Conservation (phyloP, 192 early-diverging fungal species). For the Thamnidium elegans region DNA sequence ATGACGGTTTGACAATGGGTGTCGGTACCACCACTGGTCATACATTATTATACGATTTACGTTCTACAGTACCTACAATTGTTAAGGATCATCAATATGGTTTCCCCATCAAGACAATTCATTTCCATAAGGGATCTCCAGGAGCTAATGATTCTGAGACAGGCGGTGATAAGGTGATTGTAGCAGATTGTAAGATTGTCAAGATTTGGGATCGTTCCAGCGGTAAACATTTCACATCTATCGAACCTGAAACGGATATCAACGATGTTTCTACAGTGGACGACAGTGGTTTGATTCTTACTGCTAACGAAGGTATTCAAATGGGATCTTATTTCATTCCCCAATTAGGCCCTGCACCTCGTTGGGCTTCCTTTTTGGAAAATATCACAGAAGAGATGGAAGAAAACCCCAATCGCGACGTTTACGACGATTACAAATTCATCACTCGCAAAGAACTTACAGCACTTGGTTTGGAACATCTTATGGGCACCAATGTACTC, state of each 20-base stretch:
- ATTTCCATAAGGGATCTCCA: constrained; percentile 67
- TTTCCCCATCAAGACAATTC: constrained; percentile 82
- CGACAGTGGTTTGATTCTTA: constrained; percentile 82
- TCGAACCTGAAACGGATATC: constrained; percentile 89
- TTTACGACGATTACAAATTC: constrained; percentile 99
- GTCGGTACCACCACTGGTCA: constrained; percentile 92
- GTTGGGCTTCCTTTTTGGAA: constrained; percentile 92
- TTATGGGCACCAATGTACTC: constrained; percentile 88
- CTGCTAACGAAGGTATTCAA: constrained; percentile 90
- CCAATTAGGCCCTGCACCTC: constrained; percentile 86
- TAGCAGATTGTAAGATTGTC: constrained; percentile 86
- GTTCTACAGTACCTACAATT: constrained; percentile 74
- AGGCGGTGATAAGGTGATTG: constrained; percentile 68
- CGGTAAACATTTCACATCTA: constrained; percentile 84
- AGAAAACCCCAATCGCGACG: constrained; percentile 77
- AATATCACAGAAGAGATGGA: constrained; percentile 94
- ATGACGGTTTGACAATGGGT: constrained; percentile 82
- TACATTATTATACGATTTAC: constrained; percentile 90
- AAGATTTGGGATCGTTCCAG: constrained; percentile 90
- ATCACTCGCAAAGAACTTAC: constrained; percentile 87
- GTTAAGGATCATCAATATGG: constrained; percentile 99
- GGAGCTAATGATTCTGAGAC: constrained; percentile 44
- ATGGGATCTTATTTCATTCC: constrained; percentile 94
- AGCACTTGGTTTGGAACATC: constrained; percentile 82
- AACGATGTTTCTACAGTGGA: constrained; percentile 88